Evolutionary conservation across 1,284 basidiomycete species (phyloP), one percentile per base, ranked within the genome.

Genomic region (Naganishia albida): DNA sequence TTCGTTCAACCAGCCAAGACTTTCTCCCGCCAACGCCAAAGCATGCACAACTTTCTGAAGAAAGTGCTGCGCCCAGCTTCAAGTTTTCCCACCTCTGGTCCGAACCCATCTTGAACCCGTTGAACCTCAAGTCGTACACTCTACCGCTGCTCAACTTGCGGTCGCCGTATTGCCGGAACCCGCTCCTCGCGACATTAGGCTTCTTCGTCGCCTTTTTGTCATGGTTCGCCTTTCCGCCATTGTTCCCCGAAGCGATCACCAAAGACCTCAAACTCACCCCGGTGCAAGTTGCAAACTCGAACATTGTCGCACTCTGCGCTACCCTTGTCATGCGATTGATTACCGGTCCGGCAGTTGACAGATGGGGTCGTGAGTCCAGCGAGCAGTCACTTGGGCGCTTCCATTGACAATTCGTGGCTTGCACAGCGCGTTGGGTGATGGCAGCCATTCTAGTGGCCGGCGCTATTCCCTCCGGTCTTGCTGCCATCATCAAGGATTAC

Each of bases 191-290:
- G 20, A 85, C 82, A 80, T 74, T 83, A 67, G 80, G 76, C 39
- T 84, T 81, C 74, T 81, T 82, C 69, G 74, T 80, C 3, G 82
- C 82, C 7, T 67, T 67, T 60, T 39, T 64, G 38, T 65, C 63
- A 40, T 88, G 86, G 86, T 88, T 87, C 67, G 85, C 86, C 0
- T 87, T 87, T 72, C 80, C 85, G 18, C 85, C 86, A 0, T 80
- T 88, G 12, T 81, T 86, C 50, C 83, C 85, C 0, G 84, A 86
- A 44, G 85, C 83, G 4, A 85, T 88, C 73, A 83, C 82, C 67
- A 70, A 71, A 7, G 86, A 88, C 72, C 80, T 88, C 62, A 74
- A 82, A 1, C 75, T 87, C 18, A 82, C 84, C 2, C 67, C 77
- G 16, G 76, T 73, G 2, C 78, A 85, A 73, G 75, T 85, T 39